Evolutionary conservation across 345 rosid genomes (phyloP).

Genomic region (Populus nigra): DNA sequence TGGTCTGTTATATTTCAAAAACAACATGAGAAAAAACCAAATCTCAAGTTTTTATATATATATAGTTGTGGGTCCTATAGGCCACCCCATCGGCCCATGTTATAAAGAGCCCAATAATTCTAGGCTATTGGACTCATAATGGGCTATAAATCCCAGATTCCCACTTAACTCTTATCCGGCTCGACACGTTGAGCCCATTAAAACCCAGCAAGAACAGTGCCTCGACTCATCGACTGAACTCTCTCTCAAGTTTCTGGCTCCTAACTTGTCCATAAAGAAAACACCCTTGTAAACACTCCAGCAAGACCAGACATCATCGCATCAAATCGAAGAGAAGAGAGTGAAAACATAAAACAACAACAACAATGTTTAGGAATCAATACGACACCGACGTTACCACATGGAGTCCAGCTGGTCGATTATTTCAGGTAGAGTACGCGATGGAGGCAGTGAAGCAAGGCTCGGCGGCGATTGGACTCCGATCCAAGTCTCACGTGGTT

Average conservation of each 20-base stretch:
- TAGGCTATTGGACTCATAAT: neutral
- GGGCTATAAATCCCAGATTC: neutral
- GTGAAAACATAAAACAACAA: neutral
- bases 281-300: neutral
- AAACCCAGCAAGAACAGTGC: neutral
- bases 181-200: neutral
- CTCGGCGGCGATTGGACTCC: constrained; percentile 97
- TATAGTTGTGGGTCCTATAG: neutral
- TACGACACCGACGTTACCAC: constrained; percentile 98
- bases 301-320: neutral
- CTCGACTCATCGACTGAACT: neutral
- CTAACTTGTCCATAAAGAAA: constrained; percentile 12
- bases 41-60: too few relatives aligned
- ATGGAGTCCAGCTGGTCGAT: constrained; percentile 97
- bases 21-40: too few relatives aligned
- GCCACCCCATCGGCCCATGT: neutral
- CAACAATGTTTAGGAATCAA: constrained; percentile 90
- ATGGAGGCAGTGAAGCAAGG: constrained; percentile 99
- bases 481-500: constrained; percentile 93
- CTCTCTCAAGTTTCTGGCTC: neutral
- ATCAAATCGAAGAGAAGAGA: constrained; percentile 2
- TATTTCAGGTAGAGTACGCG: constrained; percentile 97
- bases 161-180: neutral
- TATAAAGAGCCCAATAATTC: neutral
- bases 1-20: too few relatives aligned